phyloP scores from a whole-genome alignment of 129 eudicot species.

The Calendula officinalis region DNA sequence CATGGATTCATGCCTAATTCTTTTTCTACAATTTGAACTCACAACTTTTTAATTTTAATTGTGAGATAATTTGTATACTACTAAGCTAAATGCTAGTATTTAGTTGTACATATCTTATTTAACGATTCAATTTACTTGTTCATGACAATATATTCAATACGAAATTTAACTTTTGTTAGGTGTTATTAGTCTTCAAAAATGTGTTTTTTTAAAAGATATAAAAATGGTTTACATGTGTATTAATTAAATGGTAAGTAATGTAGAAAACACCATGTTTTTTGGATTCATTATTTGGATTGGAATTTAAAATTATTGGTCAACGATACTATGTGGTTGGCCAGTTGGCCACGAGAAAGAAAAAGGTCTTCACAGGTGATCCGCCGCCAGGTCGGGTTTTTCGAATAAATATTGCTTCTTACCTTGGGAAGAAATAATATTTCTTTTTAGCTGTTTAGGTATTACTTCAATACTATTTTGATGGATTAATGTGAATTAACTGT shows the following conservation, averaged over 20 bases:
- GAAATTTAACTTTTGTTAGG: too few species aligned
- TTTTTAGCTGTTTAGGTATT: neutral
- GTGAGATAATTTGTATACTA: too few species aligned
- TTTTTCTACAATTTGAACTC: too few species aligned
- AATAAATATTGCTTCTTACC: neutral
- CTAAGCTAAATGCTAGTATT: too few species aligned
- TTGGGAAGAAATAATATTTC: neutral
- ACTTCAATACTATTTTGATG: too few species aligned
- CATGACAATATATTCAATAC: too few species aligned
- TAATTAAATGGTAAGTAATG: neutral
- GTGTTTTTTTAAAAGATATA: neutral
- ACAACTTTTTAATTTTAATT: too few species aligned
- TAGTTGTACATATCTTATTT: too few species aligned
- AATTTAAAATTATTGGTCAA: slow-evolving; percentile 13
- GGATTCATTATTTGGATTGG: slow-evolving; percentile 5
- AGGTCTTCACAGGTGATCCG: neutral
- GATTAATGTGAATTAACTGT: too few species aligned
- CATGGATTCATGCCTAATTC: too few species aligned
- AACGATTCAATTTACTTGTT: too few species aligned
- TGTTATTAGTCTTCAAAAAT: neutral
- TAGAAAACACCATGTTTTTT: neutral
- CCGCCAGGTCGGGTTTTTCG: slow-evolving; percentile 22
- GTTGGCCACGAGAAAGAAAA: slow-evolving; percentile 16
- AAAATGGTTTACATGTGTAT: neutral
- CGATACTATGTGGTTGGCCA: slow-evolving; percentile 19